A percentile compares a stretch with the other conserved stretches of the same genome.
These are phyloP conservation scores for Xylaria telfairii DNA, from an alignment of 495 filamentous ascomycete genomes.

Conservation along the genomic window DNA sequence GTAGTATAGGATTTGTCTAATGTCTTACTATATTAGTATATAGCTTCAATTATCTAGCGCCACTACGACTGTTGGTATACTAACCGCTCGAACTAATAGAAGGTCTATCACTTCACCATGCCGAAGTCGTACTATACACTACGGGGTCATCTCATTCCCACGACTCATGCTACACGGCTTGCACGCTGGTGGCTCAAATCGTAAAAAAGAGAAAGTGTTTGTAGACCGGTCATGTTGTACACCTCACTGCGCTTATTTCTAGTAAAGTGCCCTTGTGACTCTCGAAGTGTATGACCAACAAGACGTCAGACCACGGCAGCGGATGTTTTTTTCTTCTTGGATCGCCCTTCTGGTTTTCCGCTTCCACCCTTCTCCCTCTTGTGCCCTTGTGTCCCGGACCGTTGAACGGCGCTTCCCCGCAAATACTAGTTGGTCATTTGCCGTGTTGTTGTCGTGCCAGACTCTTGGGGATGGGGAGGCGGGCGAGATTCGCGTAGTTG, in stretches of 20 bases:
- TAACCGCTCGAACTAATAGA: background rate
- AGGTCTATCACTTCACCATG: background rate
- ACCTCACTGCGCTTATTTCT: background rate
- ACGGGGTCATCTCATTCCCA: background rate
- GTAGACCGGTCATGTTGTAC: constrained; percentile 7
- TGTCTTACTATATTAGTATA: constrained; percentile 1
- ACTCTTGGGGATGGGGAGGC: background rate
- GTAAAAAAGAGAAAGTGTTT: background rate
- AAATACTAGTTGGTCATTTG: constrained; percentile 17
- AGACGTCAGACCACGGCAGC: constrained; percentile 1
- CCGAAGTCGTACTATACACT: background rate
- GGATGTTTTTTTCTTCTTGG: background rate
- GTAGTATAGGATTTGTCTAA: background rate
- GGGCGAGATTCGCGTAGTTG: background rate
- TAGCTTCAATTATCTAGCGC: background rate
- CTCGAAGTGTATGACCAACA: background rate
- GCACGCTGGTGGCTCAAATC: background rate
- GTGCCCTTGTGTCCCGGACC: background rate
- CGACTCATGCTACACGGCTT: background rate
- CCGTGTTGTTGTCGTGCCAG: constrained; percentile 13
- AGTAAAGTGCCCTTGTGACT: constrained; percentile 9
- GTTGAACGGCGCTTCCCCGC: constrained; percentile 4
- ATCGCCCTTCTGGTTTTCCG: background rate
- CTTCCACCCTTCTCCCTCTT: background rate
- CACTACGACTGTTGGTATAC: background rate